phyloP scores from a whole-genome alignment of 345 rosid genomes.

The Moricandia moricandioides region DNA sequence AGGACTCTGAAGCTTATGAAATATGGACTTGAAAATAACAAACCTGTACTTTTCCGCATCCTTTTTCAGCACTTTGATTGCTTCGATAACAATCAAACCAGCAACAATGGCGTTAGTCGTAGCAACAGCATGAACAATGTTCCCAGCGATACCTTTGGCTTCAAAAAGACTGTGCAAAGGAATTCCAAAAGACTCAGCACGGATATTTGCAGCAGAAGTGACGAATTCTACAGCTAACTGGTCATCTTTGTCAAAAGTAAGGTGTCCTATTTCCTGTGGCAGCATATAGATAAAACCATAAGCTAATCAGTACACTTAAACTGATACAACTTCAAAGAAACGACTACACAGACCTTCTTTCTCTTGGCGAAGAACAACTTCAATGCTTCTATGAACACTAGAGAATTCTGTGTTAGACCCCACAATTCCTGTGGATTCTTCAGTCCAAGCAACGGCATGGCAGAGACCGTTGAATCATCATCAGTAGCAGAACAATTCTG shows the following conservation, averaged over 20 bases:
- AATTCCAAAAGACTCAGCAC: constrained; percentile 93
- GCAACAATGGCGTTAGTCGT: constrained; percentile 95
- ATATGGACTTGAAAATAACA: constrained; percentile 20
- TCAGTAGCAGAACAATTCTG: constrained; percentile 43
- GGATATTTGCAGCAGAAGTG: constrained; percentile 97
- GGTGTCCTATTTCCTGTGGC: constrained; percentile 81
- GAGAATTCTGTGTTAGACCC: constrained; percentile 80
- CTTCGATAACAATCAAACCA: constrained; percentile 95
- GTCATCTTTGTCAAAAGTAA: constrained; percentile 96
- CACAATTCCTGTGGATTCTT: constrained; percentile 97
- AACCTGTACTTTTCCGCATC: constrained; percentile 70
- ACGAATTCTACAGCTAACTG: constrained; percentile 99
- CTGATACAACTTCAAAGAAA: constrained; percentile 18
- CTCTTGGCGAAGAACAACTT: constrained; percentile 71
- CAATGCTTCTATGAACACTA: constrained; percentile 76
- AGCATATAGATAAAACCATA: constrained; percentile 4
- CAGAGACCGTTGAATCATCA: constrained; percentile 53
- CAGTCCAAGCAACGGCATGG: constrained; percentile 79
- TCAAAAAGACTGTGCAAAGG: constrained; percentile 96
- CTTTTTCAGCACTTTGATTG: constrained; percentile 85
- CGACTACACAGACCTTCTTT: constrained; percentile 54
- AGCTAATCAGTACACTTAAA: neutral
- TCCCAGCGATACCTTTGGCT: constrained; percentile 99
- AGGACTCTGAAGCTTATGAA: neutral
- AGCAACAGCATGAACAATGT: constrained; percentile 97